These are phyloP conservation scores for Agrocybe praecox DNA, from an alignment of 768 basidiomycete species.

Conservation along the genomic window DNA sequence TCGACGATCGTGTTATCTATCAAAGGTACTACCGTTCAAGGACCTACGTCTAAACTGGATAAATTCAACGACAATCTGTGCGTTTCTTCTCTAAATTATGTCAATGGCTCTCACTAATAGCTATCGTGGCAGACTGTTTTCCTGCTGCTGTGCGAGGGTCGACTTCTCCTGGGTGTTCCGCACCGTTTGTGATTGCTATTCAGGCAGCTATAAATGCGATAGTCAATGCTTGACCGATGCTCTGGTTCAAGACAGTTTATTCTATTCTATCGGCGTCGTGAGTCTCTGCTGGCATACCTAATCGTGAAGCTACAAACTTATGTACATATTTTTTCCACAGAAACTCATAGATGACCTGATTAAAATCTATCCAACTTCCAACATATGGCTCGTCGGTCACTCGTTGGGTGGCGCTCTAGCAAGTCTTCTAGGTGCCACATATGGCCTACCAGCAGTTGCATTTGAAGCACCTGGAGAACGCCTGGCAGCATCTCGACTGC, in stretches of 20 bases:
- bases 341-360: slow-evolving; percentile 87
- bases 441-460: slow-evolving; percentile 87
- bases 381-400: slow-evolving; percentile 90
- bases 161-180: slow-evolving; percentile 85
- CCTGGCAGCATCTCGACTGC: slow-evolving; percentile 76
- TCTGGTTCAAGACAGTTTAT: slow-evolving; percentile 86
- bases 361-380: slow-evolving; percentile 77
- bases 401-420: slow-evolving; percentile 92
- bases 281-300: slow-evolving; percentile 26
- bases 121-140: slow-evolving; percentile 53
- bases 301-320: too few species aligned
- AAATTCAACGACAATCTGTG: slow-evolving; percentile 89
- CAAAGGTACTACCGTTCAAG: slow-evolving; percentile 84
- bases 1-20: slow-evolving; percentile 85
- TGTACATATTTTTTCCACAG: slow-evolving; percentile 36
- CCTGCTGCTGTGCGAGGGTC: slow-evolving; percentile 93
- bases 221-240: slow-evolving; percentile 81
- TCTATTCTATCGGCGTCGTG: slow-evolving; percentile 88
- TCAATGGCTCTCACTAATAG: neutral
- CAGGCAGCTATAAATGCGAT: slow-evolving; percentile 72
- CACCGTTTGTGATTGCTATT: slow-evolving; percentile 89
- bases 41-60: slow-evolving; percentile 88
- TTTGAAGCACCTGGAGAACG: slow-evolving; percentile 87
- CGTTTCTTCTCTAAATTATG: slow-evolving; percentile 9
- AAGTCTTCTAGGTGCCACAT: slow-evolving; percentile 87